Base-by-base conservation (phyloP, 2,329 filamentous ascomycete genomes). In the Aureobasidium lini region DNA sequence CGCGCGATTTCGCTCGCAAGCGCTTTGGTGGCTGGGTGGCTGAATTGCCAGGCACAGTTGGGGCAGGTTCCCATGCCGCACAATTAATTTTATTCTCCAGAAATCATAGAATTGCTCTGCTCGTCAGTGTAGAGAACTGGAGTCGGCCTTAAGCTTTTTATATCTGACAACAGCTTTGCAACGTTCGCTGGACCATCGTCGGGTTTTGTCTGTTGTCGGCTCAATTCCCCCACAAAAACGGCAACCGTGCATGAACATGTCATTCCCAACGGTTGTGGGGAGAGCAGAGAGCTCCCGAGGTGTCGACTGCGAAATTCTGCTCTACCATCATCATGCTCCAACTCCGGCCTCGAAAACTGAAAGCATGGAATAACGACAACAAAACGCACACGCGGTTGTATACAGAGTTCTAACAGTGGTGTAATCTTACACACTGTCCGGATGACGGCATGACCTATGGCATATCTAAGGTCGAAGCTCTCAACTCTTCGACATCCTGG, bases 11-110 rank as follows among this genome's bases (percentile, higher is more conserved):
- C 54, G 54, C 54, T 57, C 37, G 52, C 40, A 47, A 23, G 54
- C 43, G 54, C 54, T 40, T 29, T 8, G 8, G 54, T 57, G 54
- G 54, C 54, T 57, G 54, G 54, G 54, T 57, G 54, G 54, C 54
- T 57, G 47, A 23, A 23, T n/a, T 9, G 16, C 23, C 39, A 48
- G 50, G 39, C n/a, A 40, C 31, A 29, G 32, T 40, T n/a, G 16
- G n/a, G 23, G 15, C 29, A 18, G 37, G 37, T 40, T 8, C 13
- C 11, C 28, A 16, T 28, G 28, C n/a, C 34, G 36, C 23, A 6
- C 47, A 37, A 2, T 23, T 23, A 23, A 23, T 37, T 23, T 23
- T 2, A 2, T 10, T 28, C 11, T 9, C 9, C 16, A 8, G 16
- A 8, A 4, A 4, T 23, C 18, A n/a, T n/a, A 23, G 23, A 3